Conservation (phyloP, 768 basidiomycete species). For the Rhizopogon sp. region DNA sequence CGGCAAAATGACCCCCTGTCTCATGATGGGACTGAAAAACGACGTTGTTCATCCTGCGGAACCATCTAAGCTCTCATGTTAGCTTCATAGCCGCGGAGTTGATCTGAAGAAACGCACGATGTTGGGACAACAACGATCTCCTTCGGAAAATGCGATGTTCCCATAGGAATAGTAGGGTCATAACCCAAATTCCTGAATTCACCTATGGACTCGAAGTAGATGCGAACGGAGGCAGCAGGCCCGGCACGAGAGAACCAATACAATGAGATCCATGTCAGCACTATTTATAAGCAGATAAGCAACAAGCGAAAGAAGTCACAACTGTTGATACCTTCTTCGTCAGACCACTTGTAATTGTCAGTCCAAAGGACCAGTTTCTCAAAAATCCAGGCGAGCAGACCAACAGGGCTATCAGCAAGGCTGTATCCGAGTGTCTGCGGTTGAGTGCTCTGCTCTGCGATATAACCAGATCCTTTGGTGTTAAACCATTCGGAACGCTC, state of each 20-base stretch:
- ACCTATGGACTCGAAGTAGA: conserved; percentile 45
- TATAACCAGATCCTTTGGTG: conserved; percentile 25
- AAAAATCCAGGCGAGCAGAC: too few species aligned
- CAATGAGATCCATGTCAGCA: conserved; percentile 55
- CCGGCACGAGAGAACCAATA: too few species aligned
- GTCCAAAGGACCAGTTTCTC: conserved; percentile 31
- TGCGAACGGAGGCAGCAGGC: conserved; percentile 31
- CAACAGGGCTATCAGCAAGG: conserved; percentile 47
- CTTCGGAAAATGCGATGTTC: conserved; percentile 47
- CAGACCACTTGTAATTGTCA: conserved; percentile 50
- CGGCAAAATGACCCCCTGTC: conserved; percentile 55
- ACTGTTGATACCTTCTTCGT: conserved; percentile 39
- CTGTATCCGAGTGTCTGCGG: conserved; percentile 51
- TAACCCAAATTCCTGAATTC: conserved; percentile 27
- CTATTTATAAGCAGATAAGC: conserved; percentile 26
- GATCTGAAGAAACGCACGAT: conserved; percentile 26
- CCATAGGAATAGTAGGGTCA: conserved; percentile 16
- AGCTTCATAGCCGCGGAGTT: not conserved
- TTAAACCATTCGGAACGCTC: conserved; percentile 13
- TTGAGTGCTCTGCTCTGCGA: conserved; percentile 31
- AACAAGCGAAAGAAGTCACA: too few species aligned
- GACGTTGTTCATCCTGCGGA: conserved; percentile 27
- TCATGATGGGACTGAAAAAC: conserved; percentile 46
- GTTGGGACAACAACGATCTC: conserved; percentile 34
- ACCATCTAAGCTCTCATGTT: conserved; percentile 33